Percentiles rank a stretch among this genome's conserved stretches.
phyloP scores from a whole-genome alignment of 495 filamentous ascomycete genomes.

The Neurospora tetraspora region DNA sequence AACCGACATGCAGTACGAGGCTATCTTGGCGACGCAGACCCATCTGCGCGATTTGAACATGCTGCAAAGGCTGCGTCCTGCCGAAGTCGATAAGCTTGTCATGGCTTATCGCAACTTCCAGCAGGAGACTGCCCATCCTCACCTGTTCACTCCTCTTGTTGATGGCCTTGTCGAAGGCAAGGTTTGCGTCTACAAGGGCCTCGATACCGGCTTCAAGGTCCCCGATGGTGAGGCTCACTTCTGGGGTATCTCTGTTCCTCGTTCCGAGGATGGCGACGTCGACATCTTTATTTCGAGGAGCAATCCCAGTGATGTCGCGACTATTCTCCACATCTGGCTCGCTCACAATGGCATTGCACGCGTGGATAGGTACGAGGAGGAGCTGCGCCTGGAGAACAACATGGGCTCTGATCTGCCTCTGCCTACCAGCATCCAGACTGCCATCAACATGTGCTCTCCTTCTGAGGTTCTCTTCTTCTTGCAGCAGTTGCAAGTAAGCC shows the following conservation, averaged over 20 bases:
- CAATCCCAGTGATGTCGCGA: constrained; percentile 12
- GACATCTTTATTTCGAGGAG: constrained; percentile 17
- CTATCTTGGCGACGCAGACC: constrained; percentile 11
- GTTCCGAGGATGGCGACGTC: neutral
- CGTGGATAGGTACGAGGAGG: constrained; percentile 14
- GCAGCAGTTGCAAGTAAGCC: constrained; percentile 9
- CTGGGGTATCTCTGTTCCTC: constrained; percentile 12
- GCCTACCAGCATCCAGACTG: constrained; percentile 10
- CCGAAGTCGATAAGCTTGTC: constrained; percentile 11
- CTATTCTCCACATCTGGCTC: constrained; percentile 17
- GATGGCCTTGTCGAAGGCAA: constrained; percentile 9
- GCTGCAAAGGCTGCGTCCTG: constrained; percentile 11
- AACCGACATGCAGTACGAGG: constrained; percentile 6
- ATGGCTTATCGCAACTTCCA: constrained; percentile 9
- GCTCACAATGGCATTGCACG: constrained; percentile 17
- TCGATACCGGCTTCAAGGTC: constrained; percentile 16
- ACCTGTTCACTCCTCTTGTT: constrained; percentile 7
- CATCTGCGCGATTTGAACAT: constrained; percentile 15
- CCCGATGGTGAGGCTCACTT: constrained; percentile 13
- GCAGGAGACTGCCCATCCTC: neutral
- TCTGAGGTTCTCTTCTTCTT: constrained; percentile 12
- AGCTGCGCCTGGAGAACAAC: constrained; percentile 9
- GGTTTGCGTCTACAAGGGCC: constrained; percentile 13
- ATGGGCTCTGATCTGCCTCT: neutral
- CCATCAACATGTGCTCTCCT: constrained; percentile 13